Conservation (phyloP, 106 monocot genomes). For the Platanthera zijinensis region DNA sequence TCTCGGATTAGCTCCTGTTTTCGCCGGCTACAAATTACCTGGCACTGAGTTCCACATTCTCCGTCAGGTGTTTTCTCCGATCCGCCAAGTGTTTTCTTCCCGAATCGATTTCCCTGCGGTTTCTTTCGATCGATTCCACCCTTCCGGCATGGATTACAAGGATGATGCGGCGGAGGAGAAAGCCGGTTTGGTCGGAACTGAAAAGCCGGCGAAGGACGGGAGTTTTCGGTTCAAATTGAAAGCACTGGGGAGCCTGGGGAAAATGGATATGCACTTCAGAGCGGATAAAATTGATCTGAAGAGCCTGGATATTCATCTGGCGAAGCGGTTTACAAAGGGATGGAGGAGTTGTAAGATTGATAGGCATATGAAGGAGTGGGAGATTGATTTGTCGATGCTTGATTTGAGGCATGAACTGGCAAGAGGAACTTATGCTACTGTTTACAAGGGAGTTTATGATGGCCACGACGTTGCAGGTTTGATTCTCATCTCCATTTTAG, state of each 20-base stretch:
- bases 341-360: conserved; percentile 35
- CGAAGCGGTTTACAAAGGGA: conserved; percentile 51
- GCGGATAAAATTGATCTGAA: conserved; percentile 86
- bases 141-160: not conserved
- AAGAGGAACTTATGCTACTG: conserved; percentile 69
- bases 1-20: too few species aligned
- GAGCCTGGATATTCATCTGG: conserved; percentile 65
- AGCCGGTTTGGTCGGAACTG: not conserved
- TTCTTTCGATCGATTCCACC: not conserved
- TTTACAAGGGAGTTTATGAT: conserved; percentile 59
- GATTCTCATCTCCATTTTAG: not conserved
- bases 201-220: conserved; percentile 6
- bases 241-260: conserved; percentile 40
- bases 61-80: too few species aligned
- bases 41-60: too few species aligned
- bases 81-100: too few species aligned
- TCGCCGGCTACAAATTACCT: too few species aligned
- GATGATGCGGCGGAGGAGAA: not conserved
- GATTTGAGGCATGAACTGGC: conserved; percentile 44
- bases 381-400: conserved; percentile 56
- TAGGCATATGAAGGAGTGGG: conserved; percentile 55
- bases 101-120: not conserved
- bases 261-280: conserved; percentile 54
- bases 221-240: conserved; percentile 28
- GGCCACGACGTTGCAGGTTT: conserved; percentile 63